Evolutionary conservation across 2,329 filamentous ascomycete genomes (phyloP), one percentile per base, ranked within the genome.

Genomic region (Botrytis medusae): DNA sequence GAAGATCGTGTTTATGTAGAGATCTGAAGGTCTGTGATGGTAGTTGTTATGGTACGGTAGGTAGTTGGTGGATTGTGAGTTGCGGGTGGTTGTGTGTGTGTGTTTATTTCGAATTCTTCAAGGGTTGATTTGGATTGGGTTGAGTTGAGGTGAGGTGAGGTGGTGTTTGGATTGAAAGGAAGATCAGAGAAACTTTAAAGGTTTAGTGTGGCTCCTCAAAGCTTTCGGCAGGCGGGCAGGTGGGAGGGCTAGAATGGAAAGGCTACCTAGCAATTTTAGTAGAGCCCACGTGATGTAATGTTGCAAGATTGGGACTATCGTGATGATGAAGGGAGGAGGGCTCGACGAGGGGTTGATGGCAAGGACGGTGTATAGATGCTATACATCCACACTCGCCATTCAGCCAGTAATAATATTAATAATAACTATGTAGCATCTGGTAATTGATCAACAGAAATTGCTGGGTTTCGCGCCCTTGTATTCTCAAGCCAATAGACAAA

Each of bases 171-270:
- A 40, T 69, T 59, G 48, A 72, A 72, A 67, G 70, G 61, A 72
- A 72, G 70, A 29, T 51, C 46, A 59, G 69, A 71, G 70, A 65
- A 72, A 72, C 61, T 67, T 72, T 67, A 60, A 68, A 67, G 40
- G 42, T 60, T 42, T 67, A 59, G 70, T 72, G 70, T 51, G 51
- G 51, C 51, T 48, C 40, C 18, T 57, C 18, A 42, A 64, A 72
- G 44, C 34, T 37, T 72, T 72, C 69, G 48, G 60, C 69, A 72
- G 69, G 46, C 48, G 64, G 42, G 46, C 69, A 71, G 69, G 54
- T 40, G 68, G 48, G 40, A 61, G 46, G 69, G 59, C 44, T 67
- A 64, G 60, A 37, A 61, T 32, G 40, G 60, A n/a, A 61, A 25
- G 40, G 42, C 25, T 34, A 20, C 29, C 32, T 37, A 29, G 61